These are phyloP conservation scores for Rhodosporidiobolus sp. DNA, from an alignment of 768 basidiomycete species.

Conservation along the genomic window DNA sequence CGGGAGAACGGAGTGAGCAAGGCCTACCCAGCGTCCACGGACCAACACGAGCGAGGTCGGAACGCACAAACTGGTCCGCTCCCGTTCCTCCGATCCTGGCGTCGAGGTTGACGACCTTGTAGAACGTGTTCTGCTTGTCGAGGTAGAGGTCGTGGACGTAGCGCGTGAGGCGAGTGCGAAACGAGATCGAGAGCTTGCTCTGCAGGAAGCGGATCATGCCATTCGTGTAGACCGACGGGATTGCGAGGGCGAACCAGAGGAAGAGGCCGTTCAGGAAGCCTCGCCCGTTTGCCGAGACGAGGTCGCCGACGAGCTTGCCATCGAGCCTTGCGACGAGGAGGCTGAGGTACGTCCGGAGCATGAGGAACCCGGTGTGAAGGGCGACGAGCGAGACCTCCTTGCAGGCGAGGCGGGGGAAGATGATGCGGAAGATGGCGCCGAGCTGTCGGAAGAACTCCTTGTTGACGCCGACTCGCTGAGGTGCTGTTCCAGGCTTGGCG, in stretches of 20 bases:
- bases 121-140: slow-evolving; percentile 55
- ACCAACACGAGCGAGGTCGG: background rate
- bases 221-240: slow-evolving; percentile 94
- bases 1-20: no score
- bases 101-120: slow-evolving; percentile 46
- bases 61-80: slow-evolving; percentile 46
- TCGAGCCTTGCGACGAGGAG: slow-evolving; percentile 84
- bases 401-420: slow-evolving; percentile 36
- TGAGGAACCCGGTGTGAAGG: slow-evolving; percentile 78
- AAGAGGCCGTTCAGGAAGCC: slow-evolving; percentile 78
- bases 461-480: slow-evolving; percentile 40
- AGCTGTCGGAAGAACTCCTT: slow-evolving; percentile 44
- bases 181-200: slow-evolving; percentile 72
- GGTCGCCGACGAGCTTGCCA: slow-evolving; percentile 79
- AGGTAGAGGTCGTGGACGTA: slow-evolving; percentile 92
- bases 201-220: slow-evolving; percentile 88
- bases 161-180: slow-evolving; percentile 80
- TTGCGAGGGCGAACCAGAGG: slow-evolving; percentile 83
- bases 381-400: slow-evolving; percentile 71
- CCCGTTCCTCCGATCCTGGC: slow-evolving; percentile 32
- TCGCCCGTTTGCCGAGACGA: slow-evolving; percentile 79
- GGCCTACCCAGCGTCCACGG: no score
- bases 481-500: background rate
- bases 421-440: slow-evolving; percentile 40
- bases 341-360: slow-evolving; percentile 79